Evolutionary conservation across 257 asterid genomes (phyloP), one percentile per base, ranked within the genome.

Genomic region (Verbena officinalis): DNA sequence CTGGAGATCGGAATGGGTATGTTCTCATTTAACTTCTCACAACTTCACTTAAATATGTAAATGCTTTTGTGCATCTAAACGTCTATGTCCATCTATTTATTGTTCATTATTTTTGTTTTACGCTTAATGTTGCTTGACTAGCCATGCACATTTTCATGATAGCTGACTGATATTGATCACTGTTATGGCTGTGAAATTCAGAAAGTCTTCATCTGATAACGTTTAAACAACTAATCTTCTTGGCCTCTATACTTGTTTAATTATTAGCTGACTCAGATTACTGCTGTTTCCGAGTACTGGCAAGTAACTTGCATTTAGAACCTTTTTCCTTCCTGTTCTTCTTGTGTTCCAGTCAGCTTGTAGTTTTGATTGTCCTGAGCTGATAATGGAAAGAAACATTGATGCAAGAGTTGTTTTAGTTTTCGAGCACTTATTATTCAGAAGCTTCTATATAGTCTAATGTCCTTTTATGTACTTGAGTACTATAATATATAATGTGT

Each of bases 1-100:
- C 80, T 91, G 71, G 95, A 91, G 83, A 81, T 91, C 78, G 98
- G 98, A 54, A 91, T 91, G 83, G 98, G 98, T 91, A 81, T 59
- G 84, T 68, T 77, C 27, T 24, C 39, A 4, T 19, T 40, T 55
- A n/a, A 54, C 67, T 59, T 46, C n/a, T 67, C 33, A 7, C 9
- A 42, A 20, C 53, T 75, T 49, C 23, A 34, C 51, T 8, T 57
- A 51, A 9, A 16, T 45, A 3, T 51, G 12, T 43, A 44, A 53
- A 42, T 71, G 39, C 42, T 76, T 60, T 12, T 48, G 43, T 23
- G 24, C 46, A 23, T 40, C 14, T 30, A 27, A 3, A 36, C 31
- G 4, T 49, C 24, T 46, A 39, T 39, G 46, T 46, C 31, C 42
- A 48, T 57, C 48, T 19, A 27, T 60, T 4, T 43, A 45, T 11